phyloP scores from a whole-genome alignment of 768 basidiomycete genomes.

The Inosperma sp. region DNA sequence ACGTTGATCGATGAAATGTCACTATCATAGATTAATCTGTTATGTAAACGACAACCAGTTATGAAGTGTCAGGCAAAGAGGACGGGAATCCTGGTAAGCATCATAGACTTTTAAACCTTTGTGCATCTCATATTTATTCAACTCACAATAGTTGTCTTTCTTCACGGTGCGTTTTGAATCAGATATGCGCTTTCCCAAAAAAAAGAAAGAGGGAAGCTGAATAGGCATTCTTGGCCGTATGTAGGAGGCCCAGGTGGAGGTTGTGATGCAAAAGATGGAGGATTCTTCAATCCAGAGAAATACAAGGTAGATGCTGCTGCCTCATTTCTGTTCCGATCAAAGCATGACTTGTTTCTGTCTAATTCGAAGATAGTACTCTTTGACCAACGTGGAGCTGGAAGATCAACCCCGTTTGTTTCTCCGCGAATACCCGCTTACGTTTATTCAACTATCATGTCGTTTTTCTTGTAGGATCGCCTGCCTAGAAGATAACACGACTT shows the following conservation, averaged over 20 bases:
- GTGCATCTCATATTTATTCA: not conserved
- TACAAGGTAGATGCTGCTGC: too few relatives aligned
- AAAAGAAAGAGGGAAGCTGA: not conserved
- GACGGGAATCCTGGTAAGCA: constrained; percentile 65
- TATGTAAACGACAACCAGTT: too few relatives aligned
- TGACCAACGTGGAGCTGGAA: constrained; percentile 87
- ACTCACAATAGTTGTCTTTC: constrained; percentile 56
- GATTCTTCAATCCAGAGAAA: constrained; percentile 79
- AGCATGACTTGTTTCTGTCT: not conserved
- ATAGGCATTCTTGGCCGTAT: not conserved
- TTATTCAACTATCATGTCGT: too few relatives aligned
- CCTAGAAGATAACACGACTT: constrained; percentile 86
- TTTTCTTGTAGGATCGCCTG: constrained; percentile 68
- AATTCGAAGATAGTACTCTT: constrained; percentile 67
- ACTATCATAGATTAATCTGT: not conserved
- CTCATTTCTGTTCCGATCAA: not conserved
- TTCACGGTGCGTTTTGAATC: constrained; percentile 56
- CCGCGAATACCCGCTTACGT: not conserved
- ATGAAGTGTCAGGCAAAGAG: constrained; percentile 76
- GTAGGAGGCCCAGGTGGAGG: constrained; percentile 82
- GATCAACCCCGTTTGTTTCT: constrained; percentile 69
- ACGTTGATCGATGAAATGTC: not conserved
- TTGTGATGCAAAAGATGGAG: constrained; percentile 57
- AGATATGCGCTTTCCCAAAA: not conserved
- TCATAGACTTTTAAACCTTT: not conserved